A percentile compares a stretch with the other conserved stretches of the same genome.
phyloP scores from a whole-genome alignment of 306 rosid genomes.

The Oxytropis ochrocephala region DNA sequence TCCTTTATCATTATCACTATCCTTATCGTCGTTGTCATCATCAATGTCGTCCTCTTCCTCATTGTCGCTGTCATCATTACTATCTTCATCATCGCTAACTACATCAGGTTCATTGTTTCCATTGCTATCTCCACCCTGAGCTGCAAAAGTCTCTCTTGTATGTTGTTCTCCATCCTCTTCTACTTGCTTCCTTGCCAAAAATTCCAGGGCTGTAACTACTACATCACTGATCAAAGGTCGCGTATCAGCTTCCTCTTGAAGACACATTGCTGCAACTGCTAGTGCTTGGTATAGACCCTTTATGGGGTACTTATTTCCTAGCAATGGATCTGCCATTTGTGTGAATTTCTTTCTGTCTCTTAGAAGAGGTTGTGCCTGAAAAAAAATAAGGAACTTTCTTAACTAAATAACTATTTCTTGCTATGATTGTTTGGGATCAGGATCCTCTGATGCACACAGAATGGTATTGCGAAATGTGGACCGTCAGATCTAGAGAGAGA shows the following conservation, averaged over 20 bases:
- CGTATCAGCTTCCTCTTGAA: constrained; percentile 69
- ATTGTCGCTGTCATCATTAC: background rate
- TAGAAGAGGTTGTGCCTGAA: constrained; percentile 78
- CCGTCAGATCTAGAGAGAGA: no score
- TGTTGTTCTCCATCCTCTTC: constrained; percentile 2
- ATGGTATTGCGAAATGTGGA: no score
- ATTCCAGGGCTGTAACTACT: constrained; percentile 74
- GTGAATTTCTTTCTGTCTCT: constrained; percentile 61
- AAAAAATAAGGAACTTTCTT: background rate
- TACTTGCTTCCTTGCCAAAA: constrained; percentile 26
- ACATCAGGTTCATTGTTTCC: constrained; percentile 4
- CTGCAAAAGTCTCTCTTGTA: background rate
- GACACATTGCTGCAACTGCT: constrained; percentile 93
- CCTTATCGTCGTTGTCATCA: background rate
- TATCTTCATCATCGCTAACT: background rate
- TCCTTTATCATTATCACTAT: background rate
- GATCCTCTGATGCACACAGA: no score
- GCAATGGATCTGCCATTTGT: constrained; percentile 66
- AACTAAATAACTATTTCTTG: background rate
- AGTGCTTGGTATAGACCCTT: constrained; percentile 82
- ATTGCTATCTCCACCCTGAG: background rate
- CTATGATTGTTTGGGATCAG: no score
- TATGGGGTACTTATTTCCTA: constrained; percentile 46
- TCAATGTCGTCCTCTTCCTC: background rate
- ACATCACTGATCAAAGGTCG: constrained; percentile 81